Conservation (phyloP, 352 stramenopile genomes). For the Phytophthora pini region DNA sequence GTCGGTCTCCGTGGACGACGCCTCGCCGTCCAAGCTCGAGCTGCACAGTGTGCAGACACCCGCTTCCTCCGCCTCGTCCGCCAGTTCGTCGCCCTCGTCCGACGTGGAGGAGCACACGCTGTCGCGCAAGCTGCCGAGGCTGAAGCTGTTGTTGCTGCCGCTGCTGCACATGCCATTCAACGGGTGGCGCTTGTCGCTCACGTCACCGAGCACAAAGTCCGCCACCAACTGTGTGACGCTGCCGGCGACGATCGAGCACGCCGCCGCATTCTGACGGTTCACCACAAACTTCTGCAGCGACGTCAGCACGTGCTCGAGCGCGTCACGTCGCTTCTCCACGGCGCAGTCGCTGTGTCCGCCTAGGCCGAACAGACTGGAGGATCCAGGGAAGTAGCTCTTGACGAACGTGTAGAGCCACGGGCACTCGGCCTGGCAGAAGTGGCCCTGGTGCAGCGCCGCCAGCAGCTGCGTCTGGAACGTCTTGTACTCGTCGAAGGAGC, state of each 20-base stretch:
- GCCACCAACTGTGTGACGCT: not conserved
- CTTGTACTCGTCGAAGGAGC: conserved; percentile 3
- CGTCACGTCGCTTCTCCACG: not conserved
- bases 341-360: not conserved
- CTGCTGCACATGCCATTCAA: not conserved
- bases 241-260: not conserved
- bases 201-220: conserved; percentile 1
- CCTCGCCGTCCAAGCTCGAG: conserved; percentile 22
- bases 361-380: not conserved
- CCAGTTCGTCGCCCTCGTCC: not conserved
- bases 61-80: conserved; percentile 9
- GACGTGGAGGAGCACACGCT: not conserved
- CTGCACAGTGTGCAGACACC: conserved; percentile 27
- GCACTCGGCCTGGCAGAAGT: conserved; percentile 1
- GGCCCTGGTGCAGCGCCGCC: not conserved
- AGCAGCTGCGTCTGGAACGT: not conserved
- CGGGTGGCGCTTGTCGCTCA: not conserved
- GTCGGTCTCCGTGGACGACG: not conserved
- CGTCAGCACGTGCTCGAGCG: not conserved
- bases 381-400: not conserved
- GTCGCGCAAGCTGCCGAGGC: not conserved
- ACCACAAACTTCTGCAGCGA: conserved; percentile 2
- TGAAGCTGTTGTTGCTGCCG: not conserved
- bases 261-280: not conserved
- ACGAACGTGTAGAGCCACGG: conserved; percentile 1